Evolutionary conservation across 768 basidiomycete genomes (phyloP), one percentile per base, ranked within the genome.

Genomic region (Tricholoma sp.): DNA sequence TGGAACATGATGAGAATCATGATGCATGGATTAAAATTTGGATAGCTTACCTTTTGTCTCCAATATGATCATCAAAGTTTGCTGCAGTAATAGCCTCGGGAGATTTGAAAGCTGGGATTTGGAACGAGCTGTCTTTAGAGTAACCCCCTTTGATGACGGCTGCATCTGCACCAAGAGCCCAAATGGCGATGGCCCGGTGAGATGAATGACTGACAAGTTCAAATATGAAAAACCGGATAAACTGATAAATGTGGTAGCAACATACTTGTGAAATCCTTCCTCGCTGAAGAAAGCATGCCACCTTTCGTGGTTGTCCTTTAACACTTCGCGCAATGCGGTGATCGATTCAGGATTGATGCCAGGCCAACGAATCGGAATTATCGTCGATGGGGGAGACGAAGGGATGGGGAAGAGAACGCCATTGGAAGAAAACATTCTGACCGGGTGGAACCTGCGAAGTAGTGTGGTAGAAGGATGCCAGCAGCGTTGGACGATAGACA

Each of bases 1-100:
- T 85, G 57, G 18, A 21, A 50, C 4, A 46, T 19, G 37, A 9
- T 24, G n/a, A 45, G 22, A 22, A 9, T 41, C 2, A 14, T 18
- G 18, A n/a, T 24, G 32, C 41, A n/a, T 2, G 14, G 16, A n/a
- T 34, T 43, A 22, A 12, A 8, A 22, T 14, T 50, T 21, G 21
- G 37, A n/a, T 16, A n/a, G 39, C 79, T 11, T 64, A 85, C 83
- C 68, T 67, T 52, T 74, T 75, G 50, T 87, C 79, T 1, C 81
- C 86, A 8, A 89, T 70, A 62, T 86, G 80, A 3, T 80, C 76
- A 55, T 71, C 69, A 57, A 84, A 76, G 57, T 82, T 88, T 19
- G 72, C 63, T 12, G 66, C 64, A 3, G 70, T 78, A 55, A 87
- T 78, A 1, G 65, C 56, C 9, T 69, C 70, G 0, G 83, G 82